A percentile compares a stretch with the other conserved stretches of the same genome.
Evolutionary conservation across 2,329 filamentous ascomycete species (phyloP).

Genomic region (Pseudogymnoascus sp.): DNA sequence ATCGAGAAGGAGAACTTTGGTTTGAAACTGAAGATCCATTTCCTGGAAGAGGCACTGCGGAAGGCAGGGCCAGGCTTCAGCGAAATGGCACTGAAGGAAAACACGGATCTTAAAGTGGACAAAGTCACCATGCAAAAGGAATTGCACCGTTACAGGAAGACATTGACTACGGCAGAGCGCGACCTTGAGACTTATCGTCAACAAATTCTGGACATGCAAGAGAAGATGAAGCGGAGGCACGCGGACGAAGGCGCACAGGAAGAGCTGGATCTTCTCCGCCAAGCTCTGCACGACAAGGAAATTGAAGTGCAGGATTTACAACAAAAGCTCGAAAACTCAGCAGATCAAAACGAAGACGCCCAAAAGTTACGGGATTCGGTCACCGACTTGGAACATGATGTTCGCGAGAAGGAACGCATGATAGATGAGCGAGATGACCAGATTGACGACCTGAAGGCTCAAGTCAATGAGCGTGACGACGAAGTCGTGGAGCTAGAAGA

Average conservation of each 20-base stretch:
- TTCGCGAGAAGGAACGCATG: constrained; percentile 65
- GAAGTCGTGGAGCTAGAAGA: constrained; percentile 48
- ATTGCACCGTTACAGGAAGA: constrained; percentile 77
- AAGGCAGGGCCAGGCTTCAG: constrained; percentile 87
- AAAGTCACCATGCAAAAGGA: constrained; percentile 85
- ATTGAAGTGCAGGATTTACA: constrained; percentile 40
- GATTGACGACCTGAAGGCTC: constrained; percentile 55
- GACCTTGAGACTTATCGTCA: constrained; percentile 77
- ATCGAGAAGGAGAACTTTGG: constrained; percentile 99
- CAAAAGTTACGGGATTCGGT: constrained; percentile 66
- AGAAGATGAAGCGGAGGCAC: constrained; percentile 69
- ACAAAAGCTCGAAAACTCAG: constrained; percentile 47
- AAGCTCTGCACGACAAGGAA: constrained; percentile 48
- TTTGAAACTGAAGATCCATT: constrained; percentile 93
- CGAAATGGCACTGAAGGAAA: constrained; percentile 81
- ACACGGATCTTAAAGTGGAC: constrained; percentile 91
- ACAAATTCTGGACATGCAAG: constrained; percentile 74
- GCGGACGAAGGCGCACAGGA: constrained; percentile 59
- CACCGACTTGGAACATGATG: constrained; percentile 63
- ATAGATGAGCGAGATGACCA: constrained; percentile 70
- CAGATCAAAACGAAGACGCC: constrained; percentile 48
- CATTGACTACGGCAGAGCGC: constrained; percentile 69
- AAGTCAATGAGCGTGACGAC: constrained; percentile 42
- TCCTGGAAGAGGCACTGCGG: constrained; percentile 79
- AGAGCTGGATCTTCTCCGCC: constrained; percentile 50